phyloP scores from a whole-genome alignment of 2,329 filamentous ascomycete genomes.

The Didymella segeticola region DNA sequence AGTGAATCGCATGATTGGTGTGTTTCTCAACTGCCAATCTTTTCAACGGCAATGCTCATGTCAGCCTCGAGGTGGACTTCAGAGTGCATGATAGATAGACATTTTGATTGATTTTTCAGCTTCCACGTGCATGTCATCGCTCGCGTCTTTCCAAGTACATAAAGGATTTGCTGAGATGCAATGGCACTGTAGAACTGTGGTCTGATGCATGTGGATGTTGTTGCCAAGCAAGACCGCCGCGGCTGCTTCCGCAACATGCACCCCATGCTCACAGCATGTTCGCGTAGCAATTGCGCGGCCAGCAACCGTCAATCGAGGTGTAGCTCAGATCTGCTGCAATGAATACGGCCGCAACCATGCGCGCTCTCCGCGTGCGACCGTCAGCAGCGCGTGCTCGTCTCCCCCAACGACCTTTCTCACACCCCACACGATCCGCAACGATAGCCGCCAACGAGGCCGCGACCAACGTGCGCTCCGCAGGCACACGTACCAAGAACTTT shows the following conservation, averaged over 20 bases:
- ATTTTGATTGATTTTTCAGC: too few relatives aligned
- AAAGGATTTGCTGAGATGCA: too few relatives aligned
- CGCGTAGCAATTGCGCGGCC: slow-evolving; percentile 9
- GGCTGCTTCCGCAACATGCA: slow-evolving; percentile 1
- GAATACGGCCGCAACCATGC: slow-evolving; percentile 36
- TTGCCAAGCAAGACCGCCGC: slow-evolving; percentile 14
- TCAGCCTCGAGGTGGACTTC: too few relatives aligned
- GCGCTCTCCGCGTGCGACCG: slow-evolving; percentile 37
- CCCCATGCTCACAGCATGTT: background rate
- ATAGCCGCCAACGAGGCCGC: slow-evolving; percentile 38
- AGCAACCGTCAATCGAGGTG: slow-evolving; percentile 28
- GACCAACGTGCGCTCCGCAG: slow-evolving; percentile 48
- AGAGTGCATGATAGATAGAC: too few relatives aligned
- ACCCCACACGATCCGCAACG: slow-evolving; percentile 32
- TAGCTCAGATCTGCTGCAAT: slow-evolving; percentile 30
- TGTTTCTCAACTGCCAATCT: too few relatives aligned
- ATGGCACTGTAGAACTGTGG: too few relatives aligned
- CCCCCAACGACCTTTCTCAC: slow-evolving; percentile 22
- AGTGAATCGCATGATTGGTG: too few relatives aligned
- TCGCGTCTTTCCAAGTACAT: too few relatives aligned
- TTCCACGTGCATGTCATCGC: too few relatives aligned
- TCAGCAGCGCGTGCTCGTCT: slow-evolving; percentile 26
- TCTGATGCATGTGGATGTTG: too few relatives aligned
- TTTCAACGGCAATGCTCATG: too few relatives aligned
- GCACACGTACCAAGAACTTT: slow-evolving; percentile 57